These are phyloP conservation scores for Pseudonitzschia delicatissima DNA, from an alignment of 108 stramenopile genomes.

Conservation along the genomic window DNA sequence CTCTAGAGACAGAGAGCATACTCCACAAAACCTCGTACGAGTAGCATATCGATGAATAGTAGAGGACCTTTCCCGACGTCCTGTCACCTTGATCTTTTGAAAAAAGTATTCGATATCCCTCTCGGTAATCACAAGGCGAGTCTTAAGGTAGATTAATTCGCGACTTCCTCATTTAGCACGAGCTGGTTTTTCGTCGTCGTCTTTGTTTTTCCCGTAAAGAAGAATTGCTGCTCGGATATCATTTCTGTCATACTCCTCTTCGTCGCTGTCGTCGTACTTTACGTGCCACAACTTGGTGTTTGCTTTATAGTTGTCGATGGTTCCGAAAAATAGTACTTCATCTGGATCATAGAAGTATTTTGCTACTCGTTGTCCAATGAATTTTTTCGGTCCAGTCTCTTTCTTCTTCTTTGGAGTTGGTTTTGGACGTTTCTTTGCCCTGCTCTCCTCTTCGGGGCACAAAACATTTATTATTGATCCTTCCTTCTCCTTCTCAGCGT, in stretches of 20 bases:
- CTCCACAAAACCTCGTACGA: no score
- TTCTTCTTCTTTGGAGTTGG: background rate
- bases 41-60: no score
- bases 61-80: no score
- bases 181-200: background rate
- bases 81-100: no score
- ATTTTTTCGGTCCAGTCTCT: background rate
- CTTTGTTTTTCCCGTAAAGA: conserved; percentile 1
- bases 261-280: conserved; percentile 69
- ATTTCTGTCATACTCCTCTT: conserved; percentile 40
- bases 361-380: conserved; percentile 54
- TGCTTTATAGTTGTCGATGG: conserved; percentile 20
- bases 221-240: conserved; percentile 24
- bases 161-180: background rate
- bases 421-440: background rate
- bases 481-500: background rate
- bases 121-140: no score
- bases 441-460: background rate
- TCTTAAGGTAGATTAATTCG: no score
- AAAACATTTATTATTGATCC: background rate
- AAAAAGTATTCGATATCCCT: no score
- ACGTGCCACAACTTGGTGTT: conserved; percentile 36
- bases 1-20: no score
- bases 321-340: conserved; percentile 42
- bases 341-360: conserved; percentile 35